Evolutionary conservation across 1,284 basidiomycete species (phyloP).

Genomic region (Taiwanofungus camphoratus): DNA sequence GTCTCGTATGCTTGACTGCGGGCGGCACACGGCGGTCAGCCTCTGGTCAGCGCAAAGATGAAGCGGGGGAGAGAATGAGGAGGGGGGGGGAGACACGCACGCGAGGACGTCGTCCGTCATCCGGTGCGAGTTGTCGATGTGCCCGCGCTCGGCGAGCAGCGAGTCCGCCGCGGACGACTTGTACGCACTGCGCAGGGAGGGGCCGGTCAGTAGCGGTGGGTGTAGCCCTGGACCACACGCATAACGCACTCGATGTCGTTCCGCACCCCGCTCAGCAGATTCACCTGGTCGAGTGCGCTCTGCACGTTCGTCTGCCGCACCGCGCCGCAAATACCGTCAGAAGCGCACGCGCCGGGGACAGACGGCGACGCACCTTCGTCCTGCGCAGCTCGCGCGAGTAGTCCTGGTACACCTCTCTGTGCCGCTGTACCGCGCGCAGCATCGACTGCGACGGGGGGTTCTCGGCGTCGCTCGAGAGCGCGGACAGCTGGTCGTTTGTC

Average conservation of each 20-base stretch:
- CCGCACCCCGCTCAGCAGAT: slow-evolving; percentile 85
- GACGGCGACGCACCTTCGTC: slow-evolving; percentile 57
- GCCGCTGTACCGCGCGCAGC: slow-evolving; percentile 84
- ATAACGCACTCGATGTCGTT: slow-evolving; percentile 87
- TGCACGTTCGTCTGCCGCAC: slow-evolving; percentile 69
- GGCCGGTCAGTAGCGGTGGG: background rate
- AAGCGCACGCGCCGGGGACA: background rate
- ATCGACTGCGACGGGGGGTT: slow-evolving; percentile 80
- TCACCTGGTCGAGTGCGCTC: slow-evolving; percentile 79
- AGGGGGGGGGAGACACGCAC: too few relatives aligned
- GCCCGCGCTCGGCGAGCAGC: slow-evolving; percentile 80
- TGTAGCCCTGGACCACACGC: background rate
- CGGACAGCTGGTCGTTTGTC: slow-evolving; percentile 71
- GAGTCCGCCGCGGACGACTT: slow-evolving; percentile 87
- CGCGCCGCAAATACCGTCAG: background rate
- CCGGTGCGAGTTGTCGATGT: slow-evolving; percentile 87
- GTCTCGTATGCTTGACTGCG: slow-evolving; percentile 95
- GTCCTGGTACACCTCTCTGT: slow-evolving; percentile 87
- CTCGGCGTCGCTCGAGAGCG: slow-evolving; percentile 64
- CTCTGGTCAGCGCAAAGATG: slow-evolving; percentile 6
- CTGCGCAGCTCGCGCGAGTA: slow-evolving; percentile 79
- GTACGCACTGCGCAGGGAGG: slow-evolving; percentile 54
- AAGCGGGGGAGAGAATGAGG: background rate
- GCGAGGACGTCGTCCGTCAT: slow-evolving; percentile 93
- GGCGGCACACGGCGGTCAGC: background rate